Evolutionary conservation across 2,329 filamentous ascomycete species (phyloP), one percentile per base, ranked within the genome.

Genomic region (Coniosporium tulheliwenetii): DNA sequence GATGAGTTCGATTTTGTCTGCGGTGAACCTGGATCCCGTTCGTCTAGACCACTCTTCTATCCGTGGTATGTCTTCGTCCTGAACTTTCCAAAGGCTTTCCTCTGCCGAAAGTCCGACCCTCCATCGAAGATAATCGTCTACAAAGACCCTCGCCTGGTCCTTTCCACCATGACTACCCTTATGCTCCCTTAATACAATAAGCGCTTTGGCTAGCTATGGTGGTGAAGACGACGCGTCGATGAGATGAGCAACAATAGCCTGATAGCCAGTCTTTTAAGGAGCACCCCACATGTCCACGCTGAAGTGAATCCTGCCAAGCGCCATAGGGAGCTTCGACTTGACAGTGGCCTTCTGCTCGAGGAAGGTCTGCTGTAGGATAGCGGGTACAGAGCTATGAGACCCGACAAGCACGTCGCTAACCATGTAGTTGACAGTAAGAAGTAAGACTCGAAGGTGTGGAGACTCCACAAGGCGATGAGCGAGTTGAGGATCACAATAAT

Each of bases 401-500:
- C 30, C 30, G 12, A 32, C 30, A 32, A 32, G 30, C 30, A 32
- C 30, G 30, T 12, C 30, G 30, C 30, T 32, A 32, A 12, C 30
- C 30, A 32, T 15, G 34, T 36, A 36, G 34, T 36, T 36, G 14
- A 36, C 34, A 14, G 34, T 36, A 14, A 36, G 34, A 8, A 36
- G 34, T n/a, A 36, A 15, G 34, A 13, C 34, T 10, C 34, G 34
- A n/a, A 36, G 14, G 10, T 36, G 10, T 36, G 34, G 34, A 10
- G 10, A 36, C 14, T 36, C 34, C 8, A 36, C 34, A 32, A 32
- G 30, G 12, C 58, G 7, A 60, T 48, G 15, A 60, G 45, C 2
- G 55, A 47, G 36, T 60, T 60, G 37, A 60, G 30, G 30, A 32
- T 32, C 12, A 32, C 30, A 32, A 32, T 32, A 12, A 12, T 32